These are phyloP conservation scores for Musa itinerans DNA, from an alignment of 176 grass and related monocot species.

Conservation along the genomic window DNA sequence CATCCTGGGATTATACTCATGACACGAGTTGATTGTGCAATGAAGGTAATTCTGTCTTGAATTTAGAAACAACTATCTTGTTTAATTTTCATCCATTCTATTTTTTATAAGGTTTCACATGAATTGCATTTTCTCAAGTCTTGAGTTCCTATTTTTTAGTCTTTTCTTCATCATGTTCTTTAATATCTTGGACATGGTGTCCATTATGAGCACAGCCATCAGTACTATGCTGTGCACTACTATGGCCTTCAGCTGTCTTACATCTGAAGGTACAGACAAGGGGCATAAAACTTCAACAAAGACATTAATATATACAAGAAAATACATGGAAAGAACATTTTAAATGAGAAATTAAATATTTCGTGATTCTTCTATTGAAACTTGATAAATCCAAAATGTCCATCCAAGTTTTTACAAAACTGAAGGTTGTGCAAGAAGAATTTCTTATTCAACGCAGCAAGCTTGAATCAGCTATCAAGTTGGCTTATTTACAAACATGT, in stretches of 20 bases:
- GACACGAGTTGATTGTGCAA: conserved; percentile 82
- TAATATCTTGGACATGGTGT: no score
- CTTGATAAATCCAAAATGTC: background rate
- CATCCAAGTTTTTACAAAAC: background rate
- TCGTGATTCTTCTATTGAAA: background rate
- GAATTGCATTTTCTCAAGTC: background rate
- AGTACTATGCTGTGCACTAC: no score
- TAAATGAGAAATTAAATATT: background rate
- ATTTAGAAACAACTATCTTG: background rate
- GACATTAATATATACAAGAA: background rate
- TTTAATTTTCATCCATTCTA: background rate
- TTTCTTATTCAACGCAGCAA: background rate
- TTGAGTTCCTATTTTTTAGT: no score
- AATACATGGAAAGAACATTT: background rate
- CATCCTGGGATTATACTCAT: conserved; percentile 81
- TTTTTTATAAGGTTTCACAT: background rate
- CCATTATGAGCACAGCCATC: no score
- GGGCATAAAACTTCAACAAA: no score
- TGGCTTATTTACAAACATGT: no score
- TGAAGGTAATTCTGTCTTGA: conserved; percentile 57
- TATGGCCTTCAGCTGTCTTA: background rate
- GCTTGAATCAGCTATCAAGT: background rate
- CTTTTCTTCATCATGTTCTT: no score
- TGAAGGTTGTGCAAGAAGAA: background rate
- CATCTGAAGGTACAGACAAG: background rate